Evolutionary conservation across 1,139 yeast genomes (phyloP).

Genomic region (Spathaspora sp.): DNA sequence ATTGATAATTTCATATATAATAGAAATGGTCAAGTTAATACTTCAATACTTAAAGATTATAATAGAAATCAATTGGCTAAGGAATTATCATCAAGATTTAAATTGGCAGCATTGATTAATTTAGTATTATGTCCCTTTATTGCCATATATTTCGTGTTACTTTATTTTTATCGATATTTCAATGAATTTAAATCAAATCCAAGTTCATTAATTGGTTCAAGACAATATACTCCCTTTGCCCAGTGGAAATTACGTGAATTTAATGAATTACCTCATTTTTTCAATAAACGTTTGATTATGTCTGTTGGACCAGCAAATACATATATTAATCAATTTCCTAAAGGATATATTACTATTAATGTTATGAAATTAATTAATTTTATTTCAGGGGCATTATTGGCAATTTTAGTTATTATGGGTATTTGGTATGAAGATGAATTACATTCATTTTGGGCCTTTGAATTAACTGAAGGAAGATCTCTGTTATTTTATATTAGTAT

Average conservation of each 20-base stretch:
- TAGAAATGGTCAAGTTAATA: constrained; percentile 80
- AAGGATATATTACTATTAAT: constrained; percentile 57
- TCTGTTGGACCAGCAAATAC: constrained; percentile 79
- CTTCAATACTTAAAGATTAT: constrained; percentile 66
- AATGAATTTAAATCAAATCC: constrained; percentile 92
- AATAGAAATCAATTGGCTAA: constrained; percentile 66
- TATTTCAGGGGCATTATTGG: constrained; percentile 84
- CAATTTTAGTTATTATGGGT: constrained; percentile 80
- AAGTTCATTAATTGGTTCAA: constrained; percentile 67
- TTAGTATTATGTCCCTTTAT: constrained; percentile 82
- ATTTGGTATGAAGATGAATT: constrained; percentile 81
- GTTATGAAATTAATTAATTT: constrained; percentile 68
- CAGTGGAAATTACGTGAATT: constrained; percentile 95
- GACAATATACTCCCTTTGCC: constrained; percentile 92
- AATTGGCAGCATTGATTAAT: constrained; percentile 84
- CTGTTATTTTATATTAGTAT: constrained; percentile 85
- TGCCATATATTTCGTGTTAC: constrained; percentile 74
- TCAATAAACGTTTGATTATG: constrained; percentile 71
- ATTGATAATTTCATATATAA: constrained; percentile 85
- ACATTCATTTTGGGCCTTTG: constrained; percentile 80
- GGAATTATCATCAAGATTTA: constrained; percentile 75
- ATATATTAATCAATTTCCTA: constrained; percentile 90
- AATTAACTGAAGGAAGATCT: constrained; percentile 76
- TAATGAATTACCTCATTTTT: constrained; percentile 88
- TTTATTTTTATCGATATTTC: constrained; percentile 87